A percentile compares a stretch with the other conserved stretches of the same genome.
These are phyloP conservation scores for Dioscorea zingiberensis DNA, from an alignment of 106 monocot species.

Conservation along the genomic window DNA sequence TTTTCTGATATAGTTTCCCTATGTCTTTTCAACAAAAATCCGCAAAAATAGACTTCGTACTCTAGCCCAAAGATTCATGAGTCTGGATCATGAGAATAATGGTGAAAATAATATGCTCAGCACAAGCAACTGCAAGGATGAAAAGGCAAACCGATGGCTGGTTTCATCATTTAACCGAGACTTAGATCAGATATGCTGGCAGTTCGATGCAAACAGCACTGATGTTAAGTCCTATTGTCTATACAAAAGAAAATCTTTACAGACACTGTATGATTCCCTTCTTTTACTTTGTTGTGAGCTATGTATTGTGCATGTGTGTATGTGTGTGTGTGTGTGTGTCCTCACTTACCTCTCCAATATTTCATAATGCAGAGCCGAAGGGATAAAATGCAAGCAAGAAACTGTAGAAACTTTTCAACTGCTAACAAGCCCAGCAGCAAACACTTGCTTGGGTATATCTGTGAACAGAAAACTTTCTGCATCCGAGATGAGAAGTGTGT, in stretches of 20 bases:
- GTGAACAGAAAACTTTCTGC: slow-evolving; percentile 26
- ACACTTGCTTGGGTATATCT: slow-evolving; percentile 55
- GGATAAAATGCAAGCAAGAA: slow-evolving; percentile 10
- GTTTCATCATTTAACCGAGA: slow-evolving; percentile 7
- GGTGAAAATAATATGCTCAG: slow-evolving; percentile 16
- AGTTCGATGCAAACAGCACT: slow-evolving; percentile 19
- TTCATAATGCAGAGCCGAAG: slow-evolving; percentile 21
- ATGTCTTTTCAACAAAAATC: slow-evolving; percentile 22
- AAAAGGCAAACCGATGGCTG: slow-evolving; percentile 56
- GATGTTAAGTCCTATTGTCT: slow-evolving; percentile 33
- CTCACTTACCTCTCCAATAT: not conserved
- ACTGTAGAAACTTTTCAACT: slow-evolving; percentile 42
- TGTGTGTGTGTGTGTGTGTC: not conserved
- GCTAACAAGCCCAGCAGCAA: slow-evolving; percentile 1
- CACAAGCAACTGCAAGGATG: slow-evolving; percentile 45
- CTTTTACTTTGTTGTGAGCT: not conserved
- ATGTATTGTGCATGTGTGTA: not conserved
- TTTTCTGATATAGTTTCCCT: slow-evolving; percentile 28
- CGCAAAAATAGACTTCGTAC: slow-evolving; percentile 3
- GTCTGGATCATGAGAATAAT: not conserved
- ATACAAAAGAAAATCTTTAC: slow-evolving; percentile 23
- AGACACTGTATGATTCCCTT: slow-evolving; percentile 26
- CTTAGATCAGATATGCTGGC: slow-evolving; percentile 53
- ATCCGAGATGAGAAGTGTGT: slow-evolving; percentile 25
- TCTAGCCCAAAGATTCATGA: slow-evolving; percentile 9